Evolutionary conservation across 352 stramenopile genomes (phyloP), one percentile per base, ranked within the genome.

Genomic region (Pythium scleroteichum): DNA sequence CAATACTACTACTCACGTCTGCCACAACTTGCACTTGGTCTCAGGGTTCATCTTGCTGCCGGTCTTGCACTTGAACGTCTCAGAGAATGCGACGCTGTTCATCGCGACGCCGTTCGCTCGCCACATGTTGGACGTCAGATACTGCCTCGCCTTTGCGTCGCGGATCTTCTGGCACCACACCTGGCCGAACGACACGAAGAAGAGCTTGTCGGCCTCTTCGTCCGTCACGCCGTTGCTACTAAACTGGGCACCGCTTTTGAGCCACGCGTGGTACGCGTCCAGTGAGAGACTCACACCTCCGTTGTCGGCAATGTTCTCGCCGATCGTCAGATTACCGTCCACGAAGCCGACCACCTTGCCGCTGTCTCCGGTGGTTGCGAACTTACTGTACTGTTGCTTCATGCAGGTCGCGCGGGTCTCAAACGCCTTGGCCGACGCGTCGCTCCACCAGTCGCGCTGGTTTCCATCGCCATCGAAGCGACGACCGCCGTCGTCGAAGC

Each of bases 401-500:
- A 92, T 70, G 46, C 82, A 92, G 50, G 66, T 50, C 0, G 80
- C 75, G 16, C 82, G 80, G 8, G 33, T 52, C 24, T 87, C 51
- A 53, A 95, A 98, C 47, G 88, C 84, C 19, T 73, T 65, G 29
- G 45, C 69, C 16, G 95, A 94, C 24, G 75, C 69, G 22, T 79
- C 45, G 1, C 82, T 95, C 93, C 93, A 98, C 92, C 94, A 98
- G 65, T 92, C 72, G 9, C 90, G 76, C 73, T 96, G 80, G 57
- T 97, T 97, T 13, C 94, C 94, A 38, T 88, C 68, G 20, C 64
- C 85, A 50, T 93, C 80, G 54, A 82, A 97, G 41, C 95, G 87
- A 7, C 82, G 73, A 42, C 93, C 94, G 63, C 92, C 82, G 53
- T 90, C 86, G 65, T 98, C 94, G 58, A 97, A 98, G 0, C 89